These are phyloP conservation scores for Elaeagnus macrophylla DNA, from an alignment of 306 rosid genomes.

Conservation along the genomic window DNA sequence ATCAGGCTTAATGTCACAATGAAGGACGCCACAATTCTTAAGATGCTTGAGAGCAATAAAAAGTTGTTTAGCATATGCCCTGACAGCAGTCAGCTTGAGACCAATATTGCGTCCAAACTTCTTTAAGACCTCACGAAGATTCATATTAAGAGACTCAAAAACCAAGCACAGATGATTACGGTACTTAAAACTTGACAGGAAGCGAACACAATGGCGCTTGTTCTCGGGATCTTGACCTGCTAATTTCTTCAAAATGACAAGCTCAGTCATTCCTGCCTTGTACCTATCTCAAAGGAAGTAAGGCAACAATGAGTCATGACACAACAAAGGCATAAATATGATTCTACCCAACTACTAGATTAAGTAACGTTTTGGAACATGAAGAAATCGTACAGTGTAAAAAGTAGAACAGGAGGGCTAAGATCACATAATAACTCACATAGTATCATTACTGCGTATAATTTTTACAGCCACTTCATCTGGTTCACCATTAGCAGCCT, in stretches of 20 bases:
- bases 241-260: slow-evolving; percentile 85
- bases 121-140: slow-evolving; percentile 98
- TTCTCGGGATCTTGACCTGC: slow-evolving; percentile 97
- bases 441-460: slow-evolving; percentile 92
- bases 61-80: slow-evolving; percentile 92
- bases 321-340: background rate
- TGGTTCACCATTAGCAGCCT: slow-evolving; percentile 66
- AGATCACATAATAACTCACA: slow-evolving; percentile 37
- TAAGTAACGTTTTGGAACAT: background rate
- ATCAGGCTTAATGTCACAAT: slow-evolving; percentile 97
- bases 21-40: slow-evolving; percentile 96
- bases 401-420: background rate
- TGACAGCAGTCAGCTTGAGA: slow-evolving; percentile 91
- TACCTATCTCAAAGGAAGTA: slow-evolving; percentile 49
- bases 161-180: slow-evolving; percentile 99
- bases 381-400: slow-evolving; percentile 2
- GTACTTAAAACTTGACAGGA: slow-evolving; percentile 93
- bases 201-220: slow-evolving; percentile 99
- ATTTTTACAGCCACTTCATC: slow-evolving; percentile 95
- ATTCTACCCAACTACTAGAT: background rate
- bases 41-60: slow-evolving; percentile 96
- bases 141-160: slow-evolving; percentile 99
- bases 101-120: slow-evolving; percentile 99
- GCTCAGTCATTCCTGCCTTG: slow-evolving; percentile 96
- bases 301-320: slow-evolving; percentile 14